phyloP scores from a whole-genome alignment of 2,329 filamentous ascomycete species.

The Stagonosporopsis rhizophila region DNA sequence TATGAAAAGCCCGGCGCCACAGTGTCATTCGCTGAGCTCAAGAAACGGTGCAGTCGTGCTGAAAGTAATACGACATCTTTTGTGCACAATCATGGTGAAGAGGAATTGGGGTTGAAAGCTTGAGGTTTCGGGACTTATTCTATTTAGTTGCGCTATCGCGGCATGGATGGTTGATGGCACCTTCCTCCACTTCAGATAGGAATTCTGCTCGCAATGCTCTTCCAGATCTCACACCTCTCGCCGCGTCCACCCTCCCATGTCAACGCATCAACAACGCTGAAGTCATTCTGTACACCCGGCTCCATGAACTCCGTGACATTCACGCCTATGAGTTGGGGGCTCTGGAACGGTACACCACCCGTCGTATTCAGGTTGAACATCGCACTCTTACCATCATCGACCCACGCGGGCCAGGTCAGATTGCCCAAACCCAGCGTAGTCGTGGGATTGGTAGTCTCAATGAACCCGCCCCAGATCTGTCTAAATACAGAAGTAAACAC shows the following conservation, averaged over 20 bases:
- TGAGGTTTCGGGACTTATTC: too few relatives aligned
- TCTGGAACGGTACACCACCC: not conserved
- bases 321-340: not conserved
- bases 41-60: too few relatives aligned
- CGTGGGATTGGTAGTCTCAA: not conserved
- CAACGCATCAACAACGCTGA: constrained; percentile 17
- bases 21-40: too few relatives aligned
- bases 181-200: not conserved
- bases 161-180: not conserved
- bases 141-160: too few relatives aligned
- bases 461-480: constrained; percentile 3
- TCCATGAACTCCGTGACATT: constrained; percentile 17
- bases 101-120: too few relatives aligned
- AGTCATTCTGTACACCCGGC: constrained; percentile 18
- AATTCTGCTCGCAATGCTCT: not conserved
- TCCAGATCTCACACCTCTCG: constrained; percentile 19
- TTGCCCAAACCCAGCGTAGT: not conserved
- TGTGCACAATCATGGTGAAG: too few relatives aligned
- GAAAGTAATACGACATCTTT: too few relatives aligned
- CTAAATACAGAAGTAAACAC: constrained; percentile 3
- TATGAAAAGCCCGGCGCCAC: too few relatives aligned
- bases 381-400: not conserved
- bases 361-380: constrained; percentile 9
- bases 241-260: constrained; percentile 24
- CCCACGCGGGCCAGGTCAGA: constrained; percentile 6